These are phyloP conservation scores for Dionaea muscipula DNA, from an alignment of 179 eudicot species.

Conservation along the genomic window DNA sequence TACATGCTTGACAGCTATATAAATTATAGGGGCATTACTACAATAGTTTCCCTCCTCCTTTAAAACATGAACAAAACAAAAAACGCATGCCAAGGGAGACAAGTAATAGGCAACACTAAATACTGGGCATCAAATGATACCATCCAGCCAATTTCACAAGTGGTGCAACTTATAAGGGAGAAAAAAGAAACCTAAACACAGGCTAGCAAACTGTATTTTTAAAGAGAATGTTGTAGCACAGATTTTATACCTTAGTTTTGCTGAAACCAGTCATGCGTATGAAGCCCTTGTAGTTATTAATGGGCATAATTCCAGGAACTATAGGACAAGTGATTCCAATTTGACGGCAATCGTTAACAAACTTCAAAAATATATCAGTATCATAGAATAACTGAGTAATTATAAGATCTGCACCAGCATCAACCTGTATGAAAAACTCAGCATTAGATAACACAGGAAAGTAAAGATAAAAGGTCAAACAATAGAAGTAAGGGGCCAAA, in stretches of 20 bases:
- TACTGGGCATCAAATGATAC: too few species aligned
- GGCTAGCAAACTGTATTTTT: background rate
- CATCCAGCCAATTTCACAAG: too few species aligned
- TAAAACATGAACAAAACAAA: too few species aligned
- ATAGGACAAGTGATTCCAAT: constrained; percentile 90
- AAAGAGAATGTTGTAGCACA: background rate
- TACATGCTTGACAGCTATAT: too few species aligned
- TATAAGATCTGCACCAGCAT: constrained; percentile 96
- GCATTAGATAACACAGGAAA: constrained; percentile 1
- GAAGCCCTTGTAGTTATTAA: constrained; percentile 92
- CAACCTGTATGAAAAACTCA: constrained; percentile 42
- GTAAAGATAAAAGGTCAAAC: background rate
- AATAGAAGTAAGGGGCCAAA: background rate
- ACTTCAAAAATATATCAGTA: constrained; percentile 76
- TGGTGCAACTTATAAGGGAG: background rate
- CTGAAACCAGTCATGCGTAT: constrained; percentile 96
- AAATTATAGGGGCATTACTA: too few species aligned
- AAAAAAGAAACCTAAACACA: background rate
- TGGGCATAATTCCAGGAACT: constrained; percentile 99
- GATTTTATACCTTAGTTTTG: constrained; percentile 69
- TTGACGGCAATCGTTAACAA: constrained; percentile 88
- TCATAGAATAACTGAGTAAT: constrained; percentile 94
- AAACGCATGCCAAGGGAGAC: too few species aligned
- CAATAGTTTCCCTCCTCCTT: too few species aligned
- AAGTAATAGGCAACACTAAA: too few species aligned